Base-by-base conservation (phyloP, 768 basidiomycete genomes). In the Amylocystis lapponica region DNA sequence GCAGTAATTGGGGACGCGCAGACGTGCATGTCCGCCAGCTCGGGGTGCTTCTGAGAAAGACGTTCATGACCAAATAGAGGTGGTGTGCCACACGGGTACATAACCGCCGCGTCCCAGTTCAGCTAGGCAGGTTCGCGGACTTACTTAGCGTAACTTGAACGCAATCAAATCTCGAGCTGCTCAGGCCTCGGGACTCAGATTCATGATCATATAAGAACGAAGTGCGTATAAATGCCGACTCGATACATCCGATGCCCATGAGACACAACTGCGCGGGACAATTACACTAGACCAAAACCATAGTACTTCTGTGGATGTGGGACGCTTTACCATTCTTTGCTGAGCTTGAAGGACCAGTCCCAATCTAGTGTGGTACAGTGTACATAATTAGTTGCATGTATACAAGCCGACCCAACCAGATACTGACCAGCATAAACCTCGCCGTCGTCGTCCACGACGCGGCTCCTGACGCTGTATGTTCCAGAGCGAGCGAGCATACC, bases 341-440 rank as follows among this genome's bases (percentile, higher is more conserved):
- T 81, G 46, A 97, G 75, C 63, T 91, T 95, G 75, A 97, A 96
- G 20, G 59, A 64, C 94, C 94, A 97, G 48, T 86, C 79, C 69
- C 83, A 90, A 51, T 90, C 88, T 84, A 46, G 37, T 57, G 50
- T 37, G 17, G 31, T 36, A 21, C n/a, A n/a, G 32, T 19, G 17
- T 13, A 9, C 20, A 39, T 22, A 27, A 40, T 45, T 30, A 21
- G 5, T n/a, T 21, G 14, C 12, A 27, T 16, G 30, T n/a, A n/a
- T 27, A 11, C 25, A 29, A 21, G 26, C 17, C 29, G 13, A 19
- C 34, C 19, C 16, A 22, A 35, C 22, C 26, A 34, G 17, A 26
- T 5, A 66, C 80, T 33, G 60, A 88, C 89, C 82, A 50, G 83
- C 81, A 61, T 84, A 93, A 29, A 91, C 70, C 39, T 75, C 74